phyloP scores from a whole-genome alignment of 139 green algal genomes.

The Closterium sp. region DNA sequence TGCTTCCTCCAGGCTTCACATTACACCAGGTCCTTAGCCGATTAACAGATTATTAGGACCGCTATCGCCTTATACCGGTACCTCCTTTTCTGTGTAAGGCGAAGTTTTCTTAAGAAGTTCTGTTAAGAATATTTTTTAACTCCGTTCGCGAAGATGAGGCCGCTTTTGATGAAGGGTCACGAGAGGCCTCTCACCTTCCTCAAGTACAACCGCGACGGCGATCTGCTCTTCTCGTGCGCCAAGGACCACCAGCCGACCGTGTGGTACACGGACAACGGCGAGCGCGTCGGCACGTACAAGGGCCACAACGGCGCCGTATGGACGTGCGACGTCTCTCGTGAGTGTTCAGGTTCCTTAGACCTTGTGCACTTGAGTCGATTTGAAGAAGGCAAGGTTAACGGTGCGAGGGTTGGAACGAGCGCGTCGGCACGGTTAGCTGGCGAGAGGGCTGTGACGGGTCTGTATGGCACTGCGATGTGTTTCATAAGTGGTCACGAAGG shows the following conservation, averaged over 20 bases:
- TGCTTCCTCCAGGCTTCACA: not conserved
- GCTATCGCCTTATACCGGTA: not conserved
- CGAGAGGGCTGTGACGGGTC: no score
- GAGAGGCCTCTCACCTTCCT: constrained; percentile 84
- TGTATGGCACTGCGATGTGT: no score
- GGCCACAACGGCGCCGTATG: constrained; percentile 95
- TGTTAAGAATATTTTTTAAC: not conserved
- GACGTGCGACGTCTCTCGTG: constrained; percentile 84
- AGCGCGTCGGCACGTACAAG: constrained; percentile 90
- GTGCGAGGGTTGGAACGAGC: not conserved
- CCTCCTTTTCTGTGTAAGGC: not conserved
- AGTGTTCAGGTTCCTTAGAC: constrained; percentile 31
- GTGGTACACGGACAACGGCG: constrained; percentile 88
- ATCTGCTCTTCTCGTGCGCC: constrained; percentile 91
- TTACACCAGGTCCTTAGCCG: not conserved
- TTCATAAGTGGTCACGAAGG: no score
- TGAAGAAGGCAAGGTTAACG: not conserved
- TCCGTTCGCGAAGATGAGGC: constrained; percentile 66
- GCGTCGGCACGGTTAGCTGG: not conserved
- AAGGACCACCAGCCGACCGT: constrained; percentile 88
- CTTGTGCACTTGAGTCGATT: not conserved
- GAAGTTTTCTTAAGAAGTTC: not conserved
- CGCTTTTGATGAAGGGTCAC: constrained; percentile 85
- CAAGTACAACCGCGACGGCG: constrained; percentile 94
- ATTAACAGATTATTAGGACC: not conserved